Base-by-base conservation (phyloP, 2,329 filamentous ascomycete species). In the Fusarium armeniacum region DNA sequence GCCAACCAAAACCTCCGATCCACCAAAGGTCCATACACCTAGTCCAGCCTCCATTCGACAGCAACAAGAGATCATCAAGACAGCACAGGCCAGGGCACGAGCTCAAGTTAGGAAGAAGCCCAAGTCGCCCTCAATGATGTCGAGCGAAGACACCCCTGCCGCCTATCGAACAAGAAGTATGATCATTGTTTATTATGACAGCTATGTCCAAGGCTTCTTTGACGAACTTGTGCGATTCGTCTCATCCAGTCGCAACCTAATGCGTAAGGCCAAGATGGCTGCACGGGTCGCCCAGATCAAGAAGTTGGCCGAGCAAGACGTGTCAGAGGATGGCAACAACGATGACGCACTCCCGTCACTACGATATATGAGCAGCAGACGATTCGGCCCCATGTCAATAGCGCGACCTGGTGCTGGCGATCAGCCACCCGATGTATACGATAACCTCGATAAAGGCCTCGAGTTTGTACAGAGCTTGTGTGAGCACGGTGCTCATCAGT, bases 171-270 rank as follows among this genome's bases (percentile, higher is more conserved):
- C 89, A 5, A 88, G 91, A 70, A 90, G 86, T 60, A 91, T 93
- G 85, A 90, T 95, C 41, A 90, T 96, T 41, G 92, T 98, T n/a
- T 94, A 93, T 79, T 98, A 98, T 77, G 94, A 98, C 77, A 93
- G 91, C 71, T 90, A 93, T 66, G 90, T 97, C 5, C 94, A 98
- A 77, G 89, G 89, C 52, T 89, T 91, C 40, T 93, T 98, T 70
- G 94, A 97, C 73, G 86, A 91, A 58, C 82, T 97, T 51, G 94
- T 97, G 59, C 90, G 93, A 66, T 91, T 92, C 58, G 90, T 98
- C 36, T 93, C 92, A 7, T 88, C 89, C 2, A 92, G 91, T 51
- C 86, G 94, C 60, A 97, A 97, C 79, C 84, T 93, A 70, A 90
- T 98, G 78, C 90, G 94, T 50, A 97, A 95, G 80, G 93, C 91